These are phyloP conservation scores for Mrakia blollopis DNA, from an alignment of 768 basidiomycete species.

Conservation along the genomic window DNA sequence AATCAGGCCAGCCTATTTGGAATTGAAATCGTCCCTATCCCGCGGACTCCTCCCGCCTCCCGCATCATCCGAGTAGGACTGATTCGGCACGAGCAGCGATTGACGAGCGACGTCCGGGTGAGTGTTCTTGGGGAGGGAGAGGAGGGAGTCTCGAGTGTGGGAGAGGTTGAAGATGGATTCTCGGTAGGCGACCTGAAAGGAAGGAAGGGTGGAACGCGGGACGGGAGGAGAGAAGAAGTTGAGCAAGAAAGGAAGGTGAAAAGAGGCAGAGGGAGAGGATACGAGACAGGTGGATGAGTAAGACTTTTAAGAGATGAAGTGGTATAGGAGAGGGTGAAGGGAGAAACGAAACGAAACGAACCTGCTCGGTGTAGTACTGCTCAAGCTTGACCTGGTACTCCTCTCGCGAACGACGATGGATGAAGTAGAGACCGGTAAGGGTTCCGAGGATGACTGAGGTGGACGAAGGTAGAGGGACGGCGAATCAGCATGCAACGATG, in stretches of 20 bases:
- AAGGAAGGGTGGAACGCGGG: background rate
- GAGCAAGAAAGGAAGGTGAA: background rate
- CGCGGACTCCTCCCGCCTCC: background rate
- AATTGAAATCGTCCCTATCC: background rate
- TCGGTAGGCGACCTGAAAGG: conserved; percentile 28
- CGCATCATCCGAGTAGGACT: background rate
- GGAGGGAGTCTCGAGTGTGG: conserved; percentile 29
- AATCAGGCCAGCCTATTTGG: too few relatives aligned
- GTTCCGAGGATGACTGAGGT: conserved; percentile 66
- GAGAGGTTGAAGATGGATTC: conserved; percentile 27
- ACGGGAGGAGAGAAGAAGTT: too few relatives aligned
- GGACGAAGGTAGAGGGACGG: background rate
- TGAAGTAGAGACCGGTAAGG: conserved; percentile 60
- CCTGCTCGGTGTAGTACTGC: conserved; percentile 88
- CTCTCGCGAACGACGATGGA: conserved; percentile 68
- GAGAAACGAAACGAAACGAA: conserved; percentile 38
- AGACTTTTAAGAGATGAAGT: background rate
- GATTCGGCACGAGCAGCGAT: conserved; percentile 22
- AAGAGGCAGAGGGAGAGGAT: background rate
- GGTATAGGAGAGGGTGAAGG: background rate
- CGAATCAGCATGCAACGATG: background rate
- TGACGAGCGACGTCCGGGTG: conserved; percentile 22
- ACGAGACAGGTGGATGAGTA: background rate
- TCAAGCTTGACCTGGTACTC: conserved; percentile 73
- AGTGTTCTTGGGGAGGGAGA: conserved; percentile 26